phyloP scores from a whole-genome alignment of 495 filamentous ascomycete genomes.

The Aspergillus sclerotiicarbonarius region DNA sequence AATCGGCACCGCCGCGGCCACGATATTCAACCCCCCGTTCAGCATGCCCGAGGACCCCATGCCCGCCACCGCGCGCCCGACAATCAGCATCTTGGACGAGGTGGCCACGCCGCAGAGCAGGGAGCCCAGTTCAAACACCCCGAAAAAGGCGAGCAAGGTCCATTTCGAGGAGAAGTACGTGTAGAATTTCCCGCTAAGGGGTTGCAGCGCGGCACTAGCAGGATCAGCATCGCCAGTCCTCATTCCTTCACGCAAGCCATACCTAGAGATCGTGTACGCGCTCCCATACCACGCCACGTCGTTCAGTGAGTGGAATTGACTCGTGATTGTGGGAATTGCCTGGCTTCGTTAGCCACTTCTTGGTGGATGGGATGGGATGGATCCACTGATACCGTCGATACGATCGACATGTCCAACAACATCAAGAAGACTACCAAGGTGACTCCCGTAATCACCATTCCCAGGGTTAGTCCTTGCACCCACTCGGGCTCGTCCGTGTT shows the following conservation, averaged over 20 bases:
- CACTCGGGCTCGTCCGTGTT: not conserved
- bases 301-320: conserved; percentile 37
- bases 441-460: conserved; percentile 17
- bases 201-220: conserved; percentile 42
- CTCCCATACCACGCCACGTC: conserved; percentile 50
- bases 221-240: not conserved
- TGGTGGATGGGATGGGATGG: conserved; percentile 2
- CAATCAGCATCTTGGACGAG: conserved; percentile 35
- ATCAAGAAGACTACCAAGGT: conserved; percentile 44
- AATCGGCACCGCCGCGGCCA: conserved; percentile 38
- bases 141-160: conserved; percentile 33
- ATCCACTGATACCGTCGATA: conserved; percentile 50
- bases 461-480: not conserved
- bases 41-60: conserved; percentile 38
- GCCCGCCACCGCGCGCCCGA: conserved; percentile 38
- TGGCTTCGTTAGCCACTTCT: conserved; percentile 8
- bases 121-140: conserved; percentile 36
- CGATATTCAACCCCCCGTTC: conserved; percentile 49
- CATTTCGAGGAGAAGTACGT: conserved; percentile 35
- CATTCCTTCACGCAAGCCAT: conserved; percentile 1
- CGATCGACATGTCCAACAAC: conserved; percentile 50
- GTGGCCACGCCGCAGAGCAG: conserved; percentile 34
- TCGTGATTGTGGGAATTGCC: conserved; percentile 45
- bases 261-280: conserved; percentile 43
- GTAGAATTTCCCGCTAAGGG: conserved; percentile 47